phyloP scores from a whole-genome alignment of 148 eudicot genomes.

The Rhododendron mucronatum region DNA sequence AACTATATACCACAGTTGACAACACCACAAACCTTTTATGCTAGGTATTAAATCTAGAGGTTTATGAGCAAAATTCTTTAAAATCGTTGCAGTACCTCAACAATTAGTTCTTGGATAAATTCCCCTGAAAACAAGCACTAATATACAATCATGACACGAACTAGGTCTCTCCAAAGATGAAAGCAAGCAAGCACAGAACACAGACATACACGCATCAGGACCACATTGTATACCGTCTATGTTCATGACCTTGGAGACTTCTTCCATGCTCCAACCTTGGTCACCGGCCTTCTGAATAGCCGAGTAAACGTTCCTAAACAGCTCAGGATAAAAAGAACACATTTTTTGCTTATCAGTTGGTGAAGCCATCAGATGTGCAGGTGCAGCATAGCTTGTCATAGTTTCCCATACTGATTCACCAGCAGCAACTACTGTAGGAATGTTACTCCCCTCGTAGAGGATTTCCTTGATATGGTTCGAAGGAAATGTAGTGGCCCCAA shows the following conservation, averaged over 20 bases:
- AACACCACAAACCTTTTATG: not conserved
- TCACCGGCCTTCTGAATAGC: conserved; percentile 85
- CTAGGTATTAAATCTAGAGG: not conserved
- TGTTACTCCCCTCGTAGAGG: conserved; percentile 33
- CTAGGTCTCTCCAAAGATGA: not conserved
- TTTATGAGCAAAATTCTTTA: not conserved
- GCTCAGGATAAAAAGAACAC: conserved; percentile 46
- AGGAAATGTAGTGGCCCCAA: conserved; percentile 18
- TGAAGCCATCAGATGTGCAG: conserved; percentile 19
- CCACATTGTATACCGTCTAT: conserved; percentile 40
- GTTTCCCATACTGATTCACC: conserved; percentile 71
- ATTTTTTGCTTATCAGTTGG: conserved; percentile 23
- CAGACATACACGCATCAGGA: not conserved
- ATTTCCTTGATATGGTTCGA: conserved; percentile 32
- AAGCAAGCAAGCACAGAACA: conserved; percentile 4
- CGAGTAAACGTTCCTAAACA: conserved; percentile 46
- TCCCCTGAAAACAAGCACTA: conserved; percentile 38
- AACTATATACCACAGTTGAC: not conserved
- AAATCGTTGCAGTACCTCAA: conserved; percentile 62
- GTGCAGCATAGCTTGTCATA: conserved; percentile 50
- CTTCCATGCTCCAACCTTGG: conserved; percentile 77
- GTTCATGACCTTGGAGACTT: conserved; percentile 46
- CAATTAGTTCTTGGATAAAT: conserved; percentile 38
- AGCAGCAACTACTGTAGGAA: conserved; percentile 23
- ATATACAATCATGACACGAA: not conserved